These are phyloP conservation scores for Allomyces javanicus DNA, from an alignment of 192 early-diverging fungal species.

Conservation along the genomic window DNA sequence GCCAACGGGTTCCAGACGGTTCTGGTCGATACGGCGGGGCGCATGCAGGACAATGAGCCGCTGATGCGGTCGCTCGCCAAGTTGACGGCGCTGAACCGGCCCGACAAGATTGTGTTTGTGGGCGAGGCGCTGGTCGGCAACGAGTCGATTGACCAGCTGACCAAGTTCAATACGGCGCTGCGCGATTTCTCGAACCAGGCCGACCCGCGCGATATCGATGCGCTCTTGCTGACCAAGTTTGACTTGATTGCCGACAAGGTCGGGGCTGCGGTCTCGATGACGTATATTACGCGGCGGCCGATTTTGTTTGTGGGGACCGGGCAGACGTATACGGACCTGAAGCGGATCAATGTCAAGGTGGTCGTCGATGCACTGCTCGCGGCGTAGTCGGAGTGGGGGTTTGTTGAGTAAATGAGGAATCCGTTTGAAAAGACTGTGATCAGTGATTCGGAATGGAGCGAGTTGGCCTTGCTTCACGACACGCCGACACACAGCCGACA, in stretches of 20 bases:
- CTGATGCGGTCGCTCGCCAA: slow-evolving; percentile 91
- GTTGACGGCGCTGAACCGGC: slow-evolving; percentile 70
- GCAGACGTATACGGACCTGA: slow-evolving; percentile 88
- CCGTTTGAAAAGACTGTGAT: no score
- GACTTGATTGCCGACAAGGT: slow-evolving; percentile 95
- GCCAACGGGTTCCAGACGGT: slow-evolving; percentile 67
- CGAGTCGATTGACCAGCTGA: slow-evolving; percentile 87
- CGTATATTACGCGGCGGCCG: slow-evolving; percentile 83
- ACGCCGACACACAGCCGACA: no score
- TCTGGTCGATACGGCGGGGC: slow-evolving; percentile 84
- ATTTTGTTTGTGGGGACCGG: slow-evolving; percentile 94
- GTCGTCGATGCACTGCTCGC: slow-evolving; percentile 46
- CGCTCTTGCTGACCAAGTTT: slow-evolving; percentile 89
- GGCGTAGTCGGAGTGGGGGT: slow-evolving; percentile 9
- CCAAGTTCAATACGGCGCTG: slow-evolving; percentile 86
- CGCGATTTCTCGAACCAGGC: slow-evolving; percentile 67
- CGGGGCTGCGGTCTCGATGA: slow-evolving; percentile 88
- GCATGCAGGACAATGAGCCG: slow-evolving; percentile 98
- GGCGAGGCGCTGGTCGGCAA: slow-evolving; percentile 94
- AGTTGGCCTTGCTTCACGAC: no score
- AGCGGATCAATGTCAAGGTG: slow-evolving; percentile 61
- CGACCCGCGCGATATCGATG: slow-evolving; percentile 78
- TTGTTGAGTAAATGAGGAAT: no score
- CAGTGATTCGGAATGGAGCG: no score
- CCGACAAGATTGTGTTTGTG: slow-evolving; percentile 94